Percentiles rank a stretch among this genome's conserved stretches.
phyloP scores from a whole-genome alignment of 2,329 filamentous ascomycete genomes.

The Colletotrichum euphorbiae region DNA sequence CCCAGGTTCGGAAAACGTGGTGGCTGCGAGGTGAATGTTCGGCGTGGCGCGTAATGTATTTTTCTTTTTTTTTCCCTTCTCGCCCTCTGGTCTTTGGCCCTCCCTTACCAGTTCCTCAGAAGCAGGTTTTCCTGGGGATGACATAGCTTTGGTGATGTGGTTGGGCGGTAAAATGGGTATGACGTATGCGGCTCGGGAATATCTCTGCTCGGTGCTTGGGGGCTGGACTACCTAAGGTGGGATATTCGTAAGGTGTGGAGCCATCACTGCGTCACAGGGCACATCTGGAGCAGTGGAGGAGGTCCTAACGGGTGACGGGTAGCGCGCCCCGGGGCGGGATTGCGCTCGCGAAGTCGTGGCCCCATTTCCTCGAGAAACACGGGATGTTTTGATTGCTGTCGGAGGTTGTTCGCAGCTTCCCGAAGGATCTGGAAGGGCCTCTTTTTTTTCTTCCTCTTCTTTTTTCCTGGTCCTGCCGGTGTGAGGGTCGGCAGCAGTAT shows the following conservation, averaged over 20 bases:
- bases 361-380: slow-evolving; percentile 2
- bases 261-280: slow-evolving; percentile 30
- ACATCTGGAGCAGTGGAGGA: neutral
- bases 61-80: slow-evolving; percentile 7
- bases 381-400: slow-evolving; percentile 5
- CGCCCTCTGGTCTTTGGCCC: neutral
- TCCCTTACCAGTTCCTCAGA: neutral
- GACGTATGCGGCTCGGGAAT: slow-evolving; percentile 37
- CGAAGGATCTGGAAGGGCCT: slow-evolving; percentile 30
- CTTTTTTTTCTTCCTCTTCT: neutral
- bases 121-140: slow-evolving; percentile 34
- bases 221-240: slow-evolving; percentile 13
- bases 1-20: slow-evolving; percentile 22
- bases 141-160: slow-evolving; percentile 23
- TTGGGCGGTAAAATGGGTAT: slow-evolving; percentile 5
- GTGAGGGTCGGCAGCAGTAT: neutral
- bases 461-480: neutral
- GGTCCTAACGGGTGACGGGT: slow-evolving; percentile 22
- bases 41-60: slow-evolving; percentile 1
- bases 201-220: slow-evolving; percentile 4
- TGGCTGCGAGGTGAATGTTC: slow-evolving; percentile 21
- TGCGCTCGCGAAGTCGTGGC: slow-evolving; percentile 4
- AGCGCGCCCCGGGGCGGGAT: slow-evolving; percentile 24
- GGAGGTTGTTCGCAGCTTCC: slow-evolving; percentile 14
- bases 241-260: slow-evolving; percentile 24